Base-by-base conservation (phyloP, 1,284 basidiomycete genomes). In the Dichomitus squalens region DNA sequence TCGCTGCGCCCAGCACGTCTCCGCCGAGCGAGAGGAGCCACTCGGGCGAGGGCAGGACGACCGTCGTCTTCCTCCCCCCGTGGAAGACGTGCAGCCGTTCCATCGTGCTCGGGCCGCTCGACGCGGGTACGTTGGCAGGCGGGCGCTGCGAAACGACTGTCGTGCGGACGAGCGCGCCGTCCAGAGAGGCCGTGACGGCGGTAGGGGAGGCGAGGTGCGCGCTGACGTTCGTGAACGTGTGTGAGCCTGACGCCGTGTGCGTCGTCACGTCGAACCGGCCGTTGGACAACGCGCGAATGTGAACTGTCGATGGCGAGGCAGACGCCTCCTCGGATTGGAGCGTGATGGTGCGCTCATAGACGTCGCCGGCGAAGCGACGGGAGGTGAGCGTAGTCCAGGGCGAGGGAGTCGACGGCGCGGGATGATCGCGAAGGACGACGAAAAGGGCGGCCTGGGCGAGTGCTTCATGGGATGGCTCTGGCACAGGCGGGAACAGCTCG, bases 401-500 rank as follows among this genome's bases (percentile, higher is more conserved):
- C 0, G 83, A 82, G 63, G 63, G 34, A 9, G 66, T 21, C 20
- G 67, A 41, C 52, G 58, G 49, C 44, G 65, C 54, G 4, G 79
- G 72, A 35, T 81, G 77, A 61, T 92, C 90, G 44, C 90, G 83
- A 18, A 95, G 81, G 21, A 79, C 81, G 18, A 92, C 76, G 66
- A 81, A 95, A 9, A 96, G 77, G 0, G 89, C 94, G 0, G 90
- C 90, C 69, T 92, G 89, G 1, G 89, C 90, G 4, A 94, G 76
- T 7, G 89, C 67, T 49, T 87, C 82, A 0, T 87, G 73, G 0
- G 81, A 79, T 0, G 90, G 86, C 18, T 80, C 74, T 6, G 76
- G 66, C 1, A 85, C 63, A 0, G 81, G 76, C 4, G 90, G 89
- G 76, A 95, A 93, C 21, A 96, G 77, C 55, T 90, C 84, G 52